Conservation (phyloP, 441 rosid genomes). For the Gossypium gossypioides region DNA sequence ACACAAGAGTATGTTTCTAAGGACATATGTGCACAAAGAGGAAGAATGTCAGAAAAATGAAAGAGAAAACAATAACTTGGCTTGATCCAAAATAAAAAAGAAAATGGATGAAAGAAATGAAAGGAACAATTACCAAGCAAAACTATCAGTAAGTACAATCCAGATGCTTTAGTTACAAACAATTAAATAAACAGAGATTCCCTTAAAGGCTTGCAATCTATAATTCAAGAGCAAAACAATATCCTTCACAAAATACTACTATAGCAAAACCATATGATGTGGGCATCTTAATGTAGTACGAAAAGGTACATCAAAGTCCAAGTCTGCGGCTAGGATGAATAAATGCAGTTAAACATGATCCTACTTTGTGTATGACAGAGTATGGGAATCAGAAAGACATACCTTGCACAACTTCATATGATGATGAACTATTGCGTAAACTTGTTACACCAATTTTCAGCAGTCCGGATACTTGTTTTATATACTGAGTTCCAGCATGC, state of each 20-base stretch:
- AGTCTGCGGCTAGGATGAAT: background rate
- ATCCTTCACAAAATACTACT: background rate
- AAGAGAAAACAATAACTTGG: constrained; percentile 6
- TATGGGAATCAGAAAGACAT: constrained; percentile 24
- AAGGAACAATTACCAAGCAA: background rate
- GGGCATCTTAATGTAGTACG: background rate
- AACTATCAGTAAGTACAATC: background rate
- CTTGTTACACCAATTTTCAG: constrained; percentile 80
- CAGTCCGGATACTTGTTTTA: constrained; percentile 88
- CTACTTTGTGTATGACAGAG: background rate
- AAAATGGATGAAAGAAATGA: background rate
- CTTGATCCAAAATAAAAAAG: background rate
- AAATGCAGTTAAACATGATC: background rate
- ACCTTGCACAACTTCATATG: constrained; percentile 87
- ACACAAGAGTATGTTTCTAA: constrained; percentile 75
- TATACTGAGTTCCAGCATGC: constrained; percentile 83
- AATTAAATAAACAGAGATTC: background rate
- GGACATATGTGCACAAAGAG: constrained; percentile 8
- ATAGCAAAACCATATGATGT: background rate
- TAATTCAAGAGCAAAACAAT: background rate
- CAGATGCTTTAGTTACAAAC: background rate
- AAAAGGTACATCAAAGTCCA: constrained; percentile 4
- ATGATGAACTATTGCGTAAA: constrained; percentile 79
- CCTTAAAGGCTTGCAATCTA: constrained; percentile 3
- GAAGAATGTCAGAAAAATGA: background rate